phyloP scores from a whole-genome alignment of 768 basidiomycete species.

The Suillus luteus region DNA sequence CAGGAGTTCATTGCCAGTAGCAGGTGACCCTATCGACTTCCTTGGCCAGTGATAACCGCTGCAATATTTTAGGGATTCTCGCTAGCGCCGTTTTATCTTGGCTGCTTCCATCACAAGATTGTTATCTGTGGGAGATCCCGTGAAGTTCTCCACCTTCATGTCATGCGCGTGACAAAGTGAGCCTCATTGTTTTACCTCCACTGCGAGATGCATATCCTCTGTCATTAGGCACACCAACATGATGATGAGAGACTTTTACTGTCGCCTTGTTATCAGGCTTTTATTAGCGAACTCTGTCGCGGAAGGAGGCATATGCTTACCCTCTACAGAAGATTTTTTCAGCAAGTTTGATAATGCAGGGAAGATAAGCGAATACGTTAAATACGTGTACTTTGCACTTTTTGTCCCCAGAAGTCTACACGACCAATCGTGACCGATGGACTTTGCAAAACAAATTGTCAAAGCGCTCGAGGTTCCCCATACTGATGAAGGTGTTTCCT shows the following conservation, averaged over 20 bases:
- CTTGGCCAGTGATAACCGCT: not conserved
- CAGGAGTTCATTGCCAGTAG: not conserved
- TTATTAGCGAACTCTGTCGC: not conserved
- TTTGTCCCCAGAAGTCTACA: not conserved
- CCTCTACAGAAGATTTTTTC: not conserved
- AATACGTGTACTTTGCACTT: conserved; percentile 3
- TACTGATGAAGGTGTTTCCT: conserved; percentile 46
- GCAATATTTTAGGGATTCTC: not conserved
- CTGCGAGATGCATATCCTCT: not conserved
- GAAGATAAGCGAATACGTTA: conserved; percentile 11
- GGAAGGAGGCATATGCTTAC: not conserved
- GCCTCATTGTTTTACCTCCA: not conserved
- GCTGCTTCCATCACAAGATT: not conserved
- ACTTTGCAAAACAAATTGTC: conserved; percentile 18
- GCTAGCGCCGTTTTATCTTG: not conserved
- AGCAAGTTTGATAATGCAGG: not conserved
- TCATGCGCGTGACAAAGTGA: conserved; percentile 1
- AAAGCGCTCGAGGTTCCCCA: conserved; percentile 49
- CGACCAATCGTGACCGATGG: conserved; percentile 11
- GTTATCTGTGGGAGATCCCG: conserved; percentile 6
- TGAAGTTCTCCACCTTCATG: not conserved
- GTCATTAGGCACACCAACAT: not conserved
- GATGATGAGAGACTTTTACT: not conserved
- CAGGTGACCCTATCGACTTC: not conserved
- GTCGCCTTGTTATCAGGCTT: conserved; percentile 1